Percentiles rank a stretch among this genome's conserved stretches.
These are phyloP conservation scores for Myxozyma kluyveri DNA, from an alignment of 805 yeast species.

Conservation along the genomic window DNA sequence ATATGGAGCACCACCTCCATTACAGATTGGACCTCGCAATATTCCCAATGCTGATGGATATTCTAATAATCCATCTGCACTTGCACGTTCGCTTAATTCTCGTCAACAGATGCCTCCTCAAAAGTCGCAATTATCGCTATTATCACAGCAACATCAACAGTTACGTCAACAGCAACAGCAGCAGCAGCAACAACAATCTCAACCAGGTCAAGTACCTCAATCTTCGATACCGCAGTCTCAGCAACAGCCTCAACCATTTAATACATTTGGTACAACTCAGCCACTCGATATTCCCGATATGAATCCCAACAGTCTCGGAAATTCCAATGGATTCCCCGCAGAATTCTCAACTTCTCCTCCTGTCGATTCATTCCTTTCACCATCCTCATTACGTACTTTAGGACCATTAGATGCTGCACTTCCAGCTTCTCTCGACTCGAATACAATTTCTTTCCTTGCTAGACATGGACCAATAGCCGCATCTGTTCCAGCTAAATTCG, in stretches of 20 bases:
- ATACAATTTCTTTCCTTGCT: constrained; percentile 25
- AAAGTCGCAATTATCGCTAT: not conserved
- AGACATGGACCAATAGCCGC: constrained; percentile 32
- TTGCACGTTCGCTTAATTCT: constrained; percentile 24
- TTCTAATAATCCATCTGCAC: constrained; percentile 25
- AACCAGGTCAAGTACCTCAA: too few relatives aligned
- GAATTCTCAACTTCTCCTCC: constrained; percentile 13
- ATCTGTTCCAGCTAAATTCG: constrained; percentile 30
- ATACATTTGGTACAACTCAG: not conserved
- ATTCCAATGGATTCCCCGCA: not conserved
- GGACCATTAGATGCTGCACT: constrained; percentile 27
- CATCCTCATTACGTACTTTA: constrained; percentile 22
- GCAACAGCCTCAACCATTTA: not conserved
- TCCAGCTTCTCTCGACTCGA: constrained; percentile 31
- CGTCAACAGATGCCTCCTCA: constrained; percentile 7
- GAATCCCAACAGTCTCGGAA: too few relatives aligned
- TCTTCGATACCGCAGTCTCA: too few relatives aligned
- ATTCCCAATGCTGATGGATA: constrained; percentile 15
- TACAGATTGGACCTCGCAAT: constrained; percentile 26
- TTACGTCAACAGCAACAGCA: not conserved
- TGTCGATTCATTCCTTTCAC: constrained; percentile 12
- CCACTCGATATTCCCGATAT: not conserved
- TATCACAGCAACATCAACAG: constrained; percentile 14
- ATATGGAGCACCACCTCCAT: constrained; percentile 10
- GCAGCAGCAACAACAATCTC: constrained; percentile 1